Evolutionary conservation across 192 early-diverging fungal genomes (phyloP).

Genomic region (Piromyces finnis): DNA sequence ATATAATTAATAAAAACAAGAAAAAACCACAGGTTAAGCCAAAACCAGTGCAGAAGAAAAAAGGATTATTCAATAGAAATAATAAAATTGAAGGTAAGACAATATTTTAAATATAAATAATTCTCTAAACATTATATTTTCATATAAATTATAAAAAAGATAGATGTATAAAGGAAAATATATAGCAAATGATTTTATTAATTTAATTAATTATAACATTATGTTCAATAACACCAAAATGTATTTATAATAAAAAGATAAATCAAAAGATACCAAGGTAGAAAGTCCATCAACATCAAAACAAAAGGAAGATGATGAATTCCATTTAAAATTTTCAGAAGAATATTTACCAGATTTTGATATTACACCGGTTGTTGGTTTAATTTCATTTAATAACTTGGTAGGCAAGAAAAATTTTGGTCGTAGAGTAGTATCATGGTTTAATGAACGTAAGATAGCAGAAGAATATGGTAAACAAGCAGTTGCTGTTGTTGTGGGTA

Average conservation of each 20-base stretch:
- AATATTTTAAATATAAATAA: no score
- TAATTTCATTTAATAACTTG: not conserved
- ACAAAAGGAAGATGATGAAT: not conserved
- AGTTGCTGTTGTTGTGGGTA: not conserved
- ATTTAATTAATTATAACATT: no score
- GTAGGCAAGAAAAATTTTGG: not conserved
- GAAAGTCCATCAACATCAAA: not conserved
- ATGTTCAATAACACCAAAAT: no score
- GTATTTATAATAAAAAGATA: no score
- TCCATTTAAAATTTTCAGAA: not conserved
- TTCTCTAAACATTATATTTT: no score
- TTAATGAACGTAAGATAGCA: not conserved
- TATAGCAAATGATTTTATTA: no score
- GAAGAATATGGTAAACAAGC: not conserved
- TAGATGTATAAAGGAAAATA: no score
- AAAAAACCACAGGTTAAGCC: not conserved
- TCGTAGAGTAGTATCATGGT: not conserved
- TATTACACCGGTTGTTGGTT: not conserved
- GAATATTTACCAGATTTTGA: not conserved
- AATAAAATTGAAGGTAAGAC: not conserved
- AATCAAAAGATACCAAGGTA: not conserved
- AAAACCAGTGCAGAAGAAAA: not conserved
- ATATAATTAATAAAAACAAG: not conserved
- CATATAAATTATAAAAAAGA: no score
- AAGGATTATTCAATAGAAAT: not conserved